Percentiles rank a stretch among this genome's conserved stretches.
These are phyloP conservation scores for Aspergillus ellipticus DNA, from an alignment of 495 filamentous ascomycete genomes.

Conservation along the genomic window DNA sequence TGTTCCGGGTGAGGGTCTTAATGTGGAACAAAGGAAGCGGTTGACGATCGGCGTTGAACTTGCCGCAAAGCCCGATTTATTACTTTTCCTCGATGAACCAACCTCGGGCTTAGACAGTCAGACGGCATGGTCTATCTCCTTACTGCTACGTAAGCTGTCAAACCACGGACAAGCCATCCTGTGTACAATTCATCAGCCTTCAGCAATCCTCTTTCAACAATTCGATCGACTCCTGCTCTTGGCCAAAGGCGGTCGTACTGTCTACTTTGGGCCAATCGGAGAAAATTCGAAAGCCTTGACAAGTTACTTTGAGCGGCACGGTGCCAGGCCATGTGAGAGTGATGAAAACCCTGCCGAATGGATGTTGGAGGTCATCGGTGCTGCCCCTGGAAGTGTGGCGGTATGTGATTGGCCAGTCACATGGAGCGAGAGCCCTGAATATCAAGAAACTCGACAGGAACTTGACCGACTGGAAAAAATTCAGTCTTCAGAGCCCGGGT, in stretches of 20 bases:
- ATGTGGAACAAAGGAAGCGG: conserved; percentile 82
- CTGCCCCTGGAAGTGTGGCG: conserved; percentile 64
- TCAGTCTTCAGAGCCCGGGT: conserved; percentile 1
- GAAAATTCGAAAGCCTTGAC: conserved; percentile 58
- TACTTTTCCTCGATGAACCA: background rate
- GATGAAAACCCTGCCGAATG: conserved; percentile 72
- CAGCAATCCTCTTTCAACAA: conserved; percentile 75
- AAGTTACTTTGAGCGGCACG: conserved; percentile 63
- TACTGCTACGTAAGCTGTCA: background rate
- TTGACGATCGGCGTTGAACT: conserved; percentile 84
- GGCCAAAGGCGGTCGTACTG: conserved; percentile 63
- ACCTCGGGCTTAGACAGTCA: conserved; percentile 1
- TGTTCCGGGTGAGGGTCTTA: conserved; percentile 81
- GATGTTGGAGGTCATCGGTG: conserved; percentile 85
- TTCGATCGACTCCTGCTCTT: conserved; percentile 78
- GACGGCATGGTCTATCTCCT: background rate
- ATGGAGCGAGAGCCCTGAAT: conserved; percentile 70
- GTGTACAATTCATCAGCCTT: conserved; percentile 74
- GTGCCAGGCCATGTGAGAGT: conserved; percentile 57
- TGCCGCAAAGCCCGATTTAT: conserved; percentile 62
- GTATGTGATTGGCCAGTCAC: conserved; percentile 70
- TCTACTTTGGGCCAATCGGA: conserved; percentile 77
- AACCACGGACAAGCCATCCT: conserved; percentile 2
- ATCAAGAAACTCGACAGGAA: conserved; percentile 46
- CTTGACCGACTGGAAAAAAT: conserved; percentile 54